Evolutionary conservation across 768 basidiomycete species (phyloP), one percentile per base, ranked within the genome.

Genomic region (Hemileccinum rubropunctum): DNA sequence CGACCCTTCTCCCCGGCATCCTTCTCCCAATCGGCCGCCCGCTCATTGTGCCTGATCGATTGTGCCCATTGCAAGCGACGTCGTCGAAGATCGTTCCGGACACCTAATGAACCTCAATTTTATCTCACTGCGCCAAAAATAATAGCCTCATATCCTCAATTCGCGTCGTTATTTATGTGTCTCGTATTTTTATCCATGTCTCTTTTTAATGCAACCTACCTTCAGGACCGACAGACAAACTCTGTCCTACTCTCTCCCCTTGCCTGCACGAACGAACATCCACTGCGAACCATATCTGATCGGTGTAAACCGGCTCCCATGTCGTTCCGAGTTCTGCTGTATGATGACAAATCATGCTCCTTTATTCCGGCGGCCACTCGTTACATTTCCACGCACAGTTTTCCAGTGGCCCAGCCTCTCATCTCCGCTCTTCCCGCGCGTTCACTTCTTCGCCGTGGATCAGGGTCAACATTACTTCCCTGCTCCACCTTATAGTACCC

Each of bases 41-140:
- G 10, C 20, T 12, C 13, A 14, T 35, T 2, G 64, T 65, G 47
- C 65, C 65, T 68, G 67, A 68, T 66, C 64, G 55, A 53, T 45
- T 45, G 48, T 15, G 34, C 38, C 45, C 46, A 45, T 32, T 45
- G 9, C 54, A 67, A 58, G 59, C 64, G 58, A 68, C 49, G 61
- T 56, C 64, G 52, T 56, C 64, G 52, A 56, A 50, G 48, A 61
- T 60, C 49, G 42, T 47, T 56, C 40, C 11, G 28, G 45, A 39
- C 48, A 23, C 3, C 23, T 23, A 26, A 58, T 49, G 42, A 48
- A 58, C 51, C 54, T 55, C 63, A 56, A 51, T 47, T 48, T 58
- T 65, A 68, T 61, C 55, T 45, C 41, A 53, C 15, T 53, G 47
- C 44, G 34, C 65, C 65, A 65, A 66, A 69, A 69, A 66, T 66